phyloP scores from a whole-genome alignment of 163 green algal genomes.

The Volvox carteri region DNA sequence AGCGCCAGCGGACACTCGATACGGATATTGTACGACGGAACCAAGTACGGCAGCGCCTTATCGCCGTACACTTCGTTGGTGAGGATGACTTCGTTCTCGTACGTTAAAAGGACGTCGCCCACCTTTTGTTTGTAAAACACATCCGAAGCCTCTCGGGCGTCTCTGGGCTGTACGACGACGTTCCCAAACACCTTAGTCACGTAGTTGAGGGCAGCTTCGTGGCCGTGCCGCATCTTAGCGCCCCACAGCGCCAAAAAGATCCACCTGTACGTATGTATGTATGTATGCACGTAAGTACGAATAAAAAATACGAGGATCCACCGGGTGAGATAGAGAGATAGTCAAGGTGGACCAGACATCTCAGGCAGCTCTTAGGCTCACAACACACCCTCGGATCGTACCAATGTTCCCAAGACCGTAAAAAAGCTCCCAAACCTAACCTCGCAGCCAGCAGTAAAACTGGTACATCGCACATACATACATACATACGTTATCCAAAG shows the following conservation, averaged over 20 bases:
- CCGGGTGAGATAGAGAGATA: no score
- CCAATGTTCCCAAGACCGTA: no score
- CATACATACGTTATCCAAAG: no score
- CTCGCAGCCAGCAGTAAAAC: no score
- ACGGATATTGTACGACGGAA: constrained; percentile 73
- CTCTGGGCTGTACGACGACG: constrained; percentile 88
- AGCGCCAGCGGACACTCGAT: constrained; percentile 74
- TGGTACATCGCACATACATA: no score
- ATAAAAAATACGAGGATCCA: no score
- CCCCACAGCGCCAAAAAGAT: constrained; percentile 93
- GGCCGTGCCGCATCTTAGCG: constrained; percentile 70
- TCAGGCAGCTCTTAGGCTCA: no score
- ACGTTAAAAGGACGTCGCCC: constrained; percentile 91
- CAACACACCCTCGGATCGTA: no score
- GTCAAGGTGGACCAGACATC: no score
- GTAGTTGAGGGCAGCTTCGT: constrained; percentile 67
- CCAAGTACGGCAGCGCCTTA: constrained; percentile 80
- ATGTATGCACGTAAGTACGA: no score
- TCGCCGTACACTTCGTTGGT: constrained; percentile 83
- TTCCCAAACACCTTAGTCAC: constrained; percentile 84
- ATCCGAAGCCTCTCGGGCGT: constrained; percentile 89
- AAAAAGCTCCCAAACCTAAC: no score
- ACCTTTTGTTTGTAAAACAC: constrained; percentile 92
- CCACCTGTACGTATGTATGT: no score
- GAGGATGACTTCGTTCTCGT: constrained; percentile 93